Percentiles rank a stretch among this genome's conserved stretches.
Conservation (phyloP, 768 basidiomycete genomes). For the Steccherinum ochraceum region DNA sequence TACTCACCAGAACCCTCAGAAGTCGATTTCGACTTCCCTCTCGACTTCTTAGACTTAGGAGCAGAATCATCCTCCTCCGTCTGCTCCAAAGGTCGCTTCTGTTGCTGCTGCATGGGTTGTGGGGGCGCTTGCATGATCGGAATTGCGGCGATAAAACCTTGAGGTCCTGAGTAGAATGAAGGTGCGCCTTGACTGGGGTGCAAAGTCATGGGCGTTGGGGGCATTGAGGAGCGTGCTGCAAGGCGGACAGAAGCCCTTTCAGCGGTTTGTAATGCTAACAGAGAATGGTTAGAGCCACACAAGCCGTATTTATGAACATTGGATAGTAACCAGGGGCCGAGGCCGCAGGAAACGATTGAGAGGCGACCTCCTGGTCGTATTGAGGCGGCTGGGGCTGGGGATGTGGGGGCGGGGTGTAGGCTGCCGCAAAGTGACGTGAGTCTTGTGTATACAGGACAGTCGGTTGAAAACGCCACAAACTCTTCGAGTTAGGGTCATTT, state of each 20-base stretch:
- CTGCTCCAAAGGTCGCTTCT: conserved; percentile 31
- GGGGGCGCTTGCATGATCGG: conserved; percentile 12
- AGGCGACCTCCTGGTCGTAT: conserved; percentile 12
- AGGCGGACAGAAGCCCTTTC: conserved; percentile 56
- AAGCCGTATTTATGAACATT: conserved; percentile 9
- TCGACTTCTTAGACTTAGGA: conserved; percentile 43
- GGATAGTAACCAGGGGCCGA: conserved; percentile 14
- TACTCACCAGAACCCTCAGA: conserved; percentile 27
- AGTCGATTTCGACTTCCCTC: conserved; percentile 29
- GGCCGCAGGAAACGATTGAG: conserved; percentile 9
- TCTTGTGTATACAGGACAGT: not conserved
- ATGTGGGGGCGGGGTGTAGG: conserved; percentile 6
- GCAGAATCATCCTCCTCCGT: conserved; percentile 33
- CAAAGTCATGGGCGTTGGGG: conserved; percentile 28
- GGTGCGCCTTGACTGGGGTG: conserved; percentile 11
- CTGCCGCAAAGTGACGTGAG: not conserved
- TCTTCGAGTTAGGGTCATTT: conserved; percentile 4
- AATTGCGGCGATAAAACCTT: conserved; percentile 1
- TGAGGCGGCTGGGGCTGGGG: conserved; percentile 6
- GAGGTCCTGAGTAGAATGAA: conserved; percentile 3
- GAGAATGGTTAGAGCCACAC: conserved; percentile 16
- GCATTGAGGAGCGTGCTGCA: conserved; percentile 41
- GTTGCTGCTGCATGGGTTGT: too few relatives aligned
- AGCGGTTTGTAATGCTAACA: conserved; percentile 43
- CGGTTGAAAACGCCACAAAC: conserved; percentile 5